Conservation (phyloP, 1,284 basidiomycete genomes). For the Papiliotrema fonsecae region DNA sequence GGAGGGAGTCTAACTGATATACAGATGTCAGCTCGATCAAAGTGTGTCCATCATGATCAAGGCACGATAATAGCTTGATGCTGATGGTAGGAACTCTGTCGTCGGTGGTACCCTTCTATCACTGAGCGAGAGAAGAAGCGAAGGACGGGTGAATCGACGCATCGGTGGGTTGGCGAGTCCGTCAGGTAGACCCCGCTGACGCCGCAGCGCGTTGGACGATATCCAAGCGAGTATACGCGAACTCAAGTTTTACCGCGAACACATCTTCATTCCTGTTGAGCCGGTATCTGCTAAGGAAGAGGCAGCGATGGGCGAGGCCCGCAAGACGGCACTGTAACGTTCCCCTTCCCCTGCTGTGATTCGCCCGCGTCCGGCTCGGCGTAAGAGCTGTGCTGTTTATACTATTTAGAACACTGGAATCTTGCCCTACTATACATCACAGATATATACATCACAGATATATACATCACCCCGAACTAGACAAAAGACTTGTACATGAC, state of each 20-base stretch:
- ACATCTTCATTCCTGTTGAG: slow-evolving; percentile 45
- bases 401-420: too few relatives aligned
- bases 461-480: slow-evolving; percentile 4
- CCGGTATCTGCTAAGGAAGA: slow-evolving; percentile 2
- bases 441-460: too few relatives aligned
- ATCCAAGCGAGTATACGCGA: slow-evolving; percentile 50
- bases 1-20: slow-evolving; percentile 2
- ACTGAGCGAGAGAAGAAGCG: slow-evolving; percentile 22
- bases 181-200: background rate
- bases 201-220: slow-evolving; percentile 49
- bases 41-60: slow-evolving; percentile 10
- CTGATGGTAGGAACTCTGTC: slow-evolving; percentile 45
- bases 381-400: too few relatives aligned
- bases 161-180: slow-evolving; percentile 31
- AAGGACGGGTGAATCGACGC: slow-evolving; percentile 30
- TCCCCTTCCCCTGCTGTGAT: too few relatives aligned
- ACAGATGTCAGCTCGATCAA: slow-evolving; percentile 46
- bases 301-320: background rate
- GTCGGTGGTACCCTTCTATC: slow-evolving; percentile 49
- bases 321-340: slow-evolving; percentile 2
- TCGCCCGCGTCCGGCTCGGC: too few relatives aligned
- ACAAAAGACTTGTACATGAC: slow-evolving; percentile 78
- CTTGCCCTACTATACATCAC: too few relatives aligned
- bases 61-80: too few relatives aligned
- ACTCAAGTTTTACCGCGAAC: slow-evolving; percentile 46